Evolutionary conservation across 2,329 filamentous ascomycete species (phyloP).

Genomic region (Botryotinia convoluta): DNA sequence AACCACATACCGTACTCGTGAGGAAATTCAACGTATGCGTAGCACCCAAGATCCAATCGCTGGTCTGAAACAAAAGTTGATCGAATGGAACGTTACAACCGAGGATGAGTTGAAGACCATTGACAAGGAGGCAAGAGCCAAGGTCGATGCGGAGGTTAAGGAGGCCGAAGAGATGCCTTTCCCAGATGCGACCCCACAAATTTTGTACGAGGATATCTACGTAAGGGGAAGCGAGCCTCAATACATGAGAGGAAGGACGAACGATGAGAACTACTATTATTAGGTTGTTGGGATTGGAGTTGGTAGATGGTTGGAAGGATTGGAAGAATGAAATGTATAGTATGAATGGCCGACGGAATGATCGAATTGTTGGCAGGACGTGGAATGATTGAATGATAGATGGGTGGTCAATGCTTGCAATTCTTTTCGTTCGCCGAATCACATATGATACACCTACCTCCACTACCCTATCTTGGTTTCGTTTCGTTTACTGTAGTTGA

Average conservation of each 20-base stretch:
- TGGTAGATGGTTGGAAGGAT: not conserved
- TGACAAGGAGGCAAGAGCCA: conserved; percentile 86
- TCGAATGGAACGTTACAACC: conserved; percentile 87
- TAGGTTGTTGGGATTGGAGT: conserved; percentile 29
- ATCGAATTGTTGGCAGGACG: not conserved
- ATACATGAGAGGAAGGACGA: conserved; percentile 81
- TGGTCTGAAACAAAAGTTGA: conserved; percentile 94
- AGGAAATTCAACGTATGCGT: conserved; percentile 99
- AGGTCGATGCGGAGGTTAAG: conserved; percentile 87
- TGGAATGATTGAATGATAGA: conserved; percentile 17
- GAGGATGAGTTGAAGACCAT: conserved; percentile 96
- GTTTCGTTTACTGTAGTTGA: conserved; percentile 12
- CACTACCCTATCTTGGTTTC: not conserved
- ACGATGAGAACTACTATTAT: conserved; percentile 84
- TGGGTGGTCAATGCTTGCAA: not conserved
- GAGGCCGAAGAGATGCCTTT: conserved; percentile 82
- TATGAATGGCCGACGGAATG: not conserved
- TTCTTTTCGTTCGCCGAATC: not conserved
- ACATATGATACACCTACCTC: not conserved
- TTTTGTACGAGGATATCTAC: conserved; percentile 96
- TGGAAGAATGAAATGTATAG: conserved; percentile 8
- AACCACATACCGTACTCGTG: conserved; percentile 97
- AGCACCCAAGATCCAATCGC: conserved; percentile 98
- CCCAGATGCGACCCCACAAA: conserved; percentile 76
- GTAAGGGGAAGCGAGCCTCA: conserved; percentile 81